Conservation (phyloP, 176 grass and related monocot species). For the Raddia distichophylla region DNA sequence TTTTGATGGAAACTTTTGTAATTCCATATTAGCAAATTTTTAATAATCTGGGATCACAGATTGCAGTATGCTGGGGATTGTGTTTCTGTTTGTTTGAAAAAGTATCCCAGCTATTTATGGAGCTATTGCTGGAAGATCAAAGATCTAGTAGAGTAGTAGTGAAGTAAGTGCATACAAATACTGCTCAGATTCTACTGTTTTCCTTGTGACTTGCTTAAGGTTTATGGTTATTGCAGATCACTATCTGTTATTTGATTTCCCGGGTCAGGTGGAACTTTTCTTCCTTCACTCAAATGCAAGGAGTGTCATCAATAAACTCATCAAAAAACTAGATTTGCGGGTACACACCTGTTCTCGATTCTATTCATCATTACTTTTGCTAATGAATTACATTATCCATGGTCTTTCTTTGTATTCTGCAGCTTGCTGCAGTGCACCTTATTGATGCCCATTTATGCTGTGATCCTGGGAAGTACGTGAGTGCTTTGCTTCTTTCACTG, state of each 20-base stretch:
- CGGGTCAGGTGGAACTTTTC: slow-evolving; percentile 97
- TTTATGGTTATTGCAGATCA: slow-evolving; percentile 71
- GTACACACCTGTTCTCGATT: slow-evolving; percentile 47
- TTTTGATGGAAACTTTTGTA: neutral
- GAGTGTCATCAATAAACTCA: slow-evolving; percentile 68
- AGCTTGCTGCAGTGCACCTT: slow-evolving; percentile 86
- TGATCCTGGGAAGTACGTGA: slow-evolving; percentile 98
- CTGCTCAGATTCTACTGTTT: slow-evolving; percentile 14
- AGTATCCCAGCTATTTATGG: slow-evolving; percentile 1
- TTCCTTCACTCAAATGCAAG: slow-evolving; percentile 92
- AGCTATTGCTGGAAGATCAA: slow-evolving; percentile 21
- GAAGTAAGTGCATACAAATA: neutral
- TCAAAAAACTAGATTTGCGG: slow-evolving; percentile 82
- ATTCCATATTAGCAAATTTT: neutral
- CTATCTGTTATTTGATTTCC: slow-evolving; percentile 97
- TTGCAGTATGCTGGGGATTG: neutral
- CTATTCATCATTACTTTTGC: neutral
- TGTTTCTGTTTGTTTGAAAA: neutral
- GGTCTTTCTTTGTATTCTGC: slow-evolving; percentile 34
- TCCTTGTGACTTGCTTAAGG: neutral
- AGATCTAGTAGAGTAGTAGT: neutral
- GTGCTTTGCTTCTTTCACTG: slow-evolving; percentile 92
- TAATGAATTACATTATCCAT: slow-evolving; percentile 18
- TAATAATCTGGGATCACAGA: neutral
- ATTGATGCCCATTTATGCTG: slow-evolving; percentile 93